Percentiles rank a stretch among this genome's conserved stretches.
Conservation (phyloP, 2,329 filamentous ascomycete species). For the Spiromastix sp. region DNA sequence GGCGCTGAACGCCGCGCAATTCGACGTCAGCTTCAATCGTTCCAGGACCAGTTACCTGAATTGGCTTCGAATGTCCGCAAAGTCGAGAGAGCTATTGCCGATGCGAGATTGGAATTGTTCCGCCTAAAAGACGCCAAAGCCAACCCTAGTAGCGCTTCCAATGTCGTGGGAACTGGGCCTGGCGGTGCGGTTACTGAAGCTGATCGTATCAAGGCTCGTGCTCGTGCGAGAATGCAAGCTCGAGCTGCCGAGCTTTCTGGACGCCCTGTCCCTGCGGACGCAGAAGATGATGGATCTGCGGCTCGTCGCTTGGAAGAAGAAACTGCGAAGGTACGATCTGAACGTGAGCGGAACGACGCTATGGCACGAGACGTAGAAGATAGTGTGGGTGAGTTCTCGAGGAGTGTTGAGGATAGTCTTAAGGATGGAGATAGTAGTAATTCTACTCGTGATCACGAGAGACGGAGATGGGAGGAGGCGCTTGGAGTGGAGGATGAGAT, state of each 20-base stretch:
- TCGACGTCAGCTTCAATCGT: slow-evolving; percentile 77
- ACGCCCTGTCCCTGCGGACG: slow-evolving; percentile 58
- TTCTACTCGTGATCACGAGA: slow-evolving; percentile 76
- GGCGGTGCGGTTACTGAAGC: slow-evolving; percentile 85
- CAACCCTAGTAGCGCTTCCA: slow-evolving; percentile 66
- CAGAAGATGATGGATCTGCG: slow-evolving; percentile 62
- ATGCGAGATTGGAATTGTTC: slow-evolving; percentile 86
- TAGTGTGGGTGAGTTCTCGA: slow-evolving; percentile 80
- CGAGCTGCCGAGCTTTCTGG: slow-evolving; percentile 86
- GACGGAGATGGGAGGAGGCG: slow-evolving; percentile 87
- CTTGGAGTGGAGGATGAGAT: slow-evolving; percentile 94
- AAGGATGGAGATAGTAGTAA: slow-evolving; percentile 71
- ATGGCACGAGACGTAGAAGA: slow-evolving; percentile 98
- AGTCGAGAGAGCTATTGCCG: slow-evolving; percentile 85
- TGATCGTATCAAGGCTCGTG: slow-evolving; percentile 86
- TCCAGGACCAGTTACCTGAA: slow-evolving; percentile 84
- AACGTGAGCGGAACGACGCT: slow-evolving; percentile 87
- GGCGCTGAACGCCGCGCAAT: slow-evolving; percentile 79
- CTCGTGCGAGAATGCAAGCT: slow-evolving; percentile 98
- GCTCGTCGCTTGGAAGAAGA: slow-evolving; percentile 84
- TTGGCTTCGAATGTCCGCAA: slow-evolving; percentile 85
- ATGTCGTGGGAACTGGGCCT: slow-evolving; percentile 84
- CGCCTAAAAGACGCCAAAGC: slow-evolving; percentile 87
- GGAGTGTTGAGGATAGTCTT: slow-evolving; percentile 73
- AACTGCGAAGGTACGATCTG: slow-evolving; percentile 65